phyloP scores from a whole-genome alignment of 202 grass and related monocot species.

The Setaria italica region DNA sequence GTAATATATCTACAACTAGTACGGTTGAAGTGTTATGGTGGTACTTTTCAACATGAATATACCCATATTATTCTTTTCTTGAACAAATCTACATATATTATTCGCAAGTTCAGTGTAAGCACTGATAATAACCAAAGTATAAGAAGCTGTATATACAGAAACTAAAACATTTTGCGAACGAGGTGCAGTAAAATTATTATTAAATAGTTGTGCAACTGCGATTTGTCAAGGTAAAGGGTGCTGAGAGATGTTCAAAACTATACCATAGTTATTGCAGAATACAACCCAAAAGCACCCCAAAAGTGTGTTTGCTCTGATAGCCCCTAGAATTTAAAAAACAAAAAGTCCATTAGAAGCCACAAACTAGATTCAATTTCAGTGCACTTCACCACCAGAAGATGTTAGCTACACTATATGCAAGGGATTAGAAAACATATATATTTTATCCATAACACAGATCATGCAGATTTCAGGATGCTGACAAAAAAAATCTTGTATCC shows the following conservation, averaged over 20 bases:
- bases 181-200: background rate
- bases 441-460: conserved; percentile 15
- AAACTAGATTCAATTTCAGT: conserved; percentile 23
- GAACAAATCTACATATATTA: background rate
- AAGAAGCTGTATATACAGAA: background rate
- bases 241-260: conserved; percentile 46
- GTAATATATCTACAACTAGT: background rate
- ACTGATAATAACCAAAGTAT: background rate
- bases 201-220: conserved; percentile 19
- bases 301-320: conserved; percentile 77
- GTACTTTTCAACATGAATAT: background rate
- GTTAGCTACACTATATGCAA: conserved; percentile 12
- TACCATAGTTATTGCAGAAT: conserved; percentile 84
- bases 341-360: conserved; percentile 24
- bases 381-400: conserved; percentile 22
- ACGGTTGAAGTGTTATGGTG: background rate
- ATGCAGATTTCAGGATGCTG: conserved; percentile 28
- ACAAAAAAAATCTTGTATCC: conserved; percentile 17
- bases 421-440: background rate
- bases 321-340: conserved; percentile 52
- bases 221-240: conserved; percentile 33
- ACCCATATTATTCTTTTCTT: no score
- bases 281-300: conserved; percentile 96
- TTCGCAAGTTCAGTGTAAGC: background rate
- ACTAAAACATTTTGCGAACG: background rate